Base-by-base conservation (phyloP, 2,329 filamentous ascomycete genomes). In the Leptographium flavum region DNA sequence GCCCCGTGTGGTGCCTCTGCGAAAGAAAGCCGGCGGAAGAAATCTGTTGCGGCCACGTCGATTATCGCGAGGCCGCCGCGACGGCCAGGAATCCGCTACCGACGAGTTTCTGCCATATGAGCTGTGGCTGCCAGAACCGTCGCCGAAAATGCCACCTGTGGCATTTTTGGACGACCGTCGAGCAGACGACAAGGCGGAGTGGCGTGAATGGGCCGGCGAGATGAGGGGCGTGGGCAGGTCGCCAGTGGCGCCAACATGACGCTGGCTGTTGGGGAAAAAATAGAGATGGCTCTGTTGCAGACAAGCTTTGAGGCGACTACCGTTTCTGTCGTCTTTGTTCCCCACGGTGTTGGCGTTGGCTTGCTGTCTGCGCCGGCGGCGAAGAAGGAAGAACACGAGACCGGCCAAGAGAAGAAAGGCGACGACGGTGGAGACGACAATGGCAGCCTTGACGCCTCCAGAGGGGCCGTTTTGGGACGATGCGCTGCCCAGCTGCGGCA, bases 171-270 rank as follows among this genome's bases (percentile, higher is more conserved):
- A 37, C 14, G n/a, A 38, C 35, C 42, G 45, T 1, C 62, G 62
- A 8, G 54, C 47, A 1, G 59, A 37, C 11, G 35, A 37, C 4
- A 19, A 17, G 9, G 35, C 35, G 14, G 35, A 37, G 14, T 37
- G 14, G 19, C 35, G 35, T 21, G 35, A 37, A 9, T 19, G 35
- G 17, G 19, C 54, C 0, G 67, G 60, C 1, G 67, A 63, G 37
- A 67, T 64, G 0, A 71, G 56, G 3, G 65, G 66, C 14, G 66
- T 64, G 0, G 61, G 62, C 2, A 65, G 66, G n/a, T 58, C 45
- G 52, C 2, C 54, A 48, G 5, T 53, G 47, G 44, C 45, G 35
- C 60, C 50, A 45, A 54, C 15, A 48, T 45, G 33, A 31, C 39
- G 37, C 35, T 55, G n/a, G n/a, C 38, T 17, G 14, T 38, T 17